A percentile compares a stretch with the other conserved stretches of the same genome.
phyloP scores from a whole-genome alignment of 2,329 filamentous ascomycete genomes.

The Aaosphaeria pasadenensis region DNA sequence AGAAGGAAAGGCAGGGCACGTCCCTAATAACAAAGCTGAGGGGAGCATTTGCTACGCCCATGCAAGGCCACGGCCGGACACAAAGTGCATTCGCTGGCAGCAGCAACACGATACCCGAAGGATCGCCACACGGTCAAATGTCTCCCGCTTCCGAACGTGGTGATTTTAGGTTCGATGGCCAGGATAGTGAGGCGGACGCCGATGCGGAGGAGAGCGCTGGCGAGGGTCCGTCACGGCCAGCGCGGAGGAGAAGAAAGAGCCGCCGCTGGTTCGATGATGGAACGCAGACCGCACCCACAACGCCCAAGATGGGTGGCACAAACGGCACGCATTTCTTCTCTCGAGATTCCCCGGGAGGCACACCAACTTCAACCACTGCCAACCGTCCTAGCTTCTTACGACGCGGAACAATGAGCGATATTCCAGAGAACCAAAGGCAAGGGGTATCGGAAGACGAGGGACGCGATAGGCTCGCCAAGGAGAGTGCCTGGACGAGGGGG shows the following conservation, averaged over 20 bases:
- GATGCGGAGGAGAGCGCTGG: conserved; percentile 86
- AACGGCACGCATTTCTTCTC: conserved; percentile 49
- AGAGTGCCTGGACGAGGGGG: conserved; percentile 46
- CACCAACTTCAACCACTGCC: conserved; percentile 20
- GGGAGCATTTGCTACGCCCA: conserved; percentile 60
- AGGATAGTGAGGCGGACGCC: conserved; percentile 67
- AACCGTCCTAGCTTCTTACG: conserved; percentile 51
- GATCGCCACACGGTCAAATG: conserved; percentile 36
- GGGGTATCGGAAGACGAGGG: conserved; percentile 53
- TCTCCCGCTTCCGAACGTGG: conserved; percentile 50
- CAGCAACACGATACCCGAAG: conserved; percentile 37
- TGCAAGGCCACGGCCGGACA: conserved; percentile 49
- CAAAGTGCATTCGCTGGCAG: conserved; percentile 46
- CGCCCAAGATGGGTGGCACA: conserved; percentile 52
- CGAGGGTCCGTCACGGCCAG: conserved; percentile 50
- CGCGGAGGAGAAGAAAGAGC: conserved; percentile 62
- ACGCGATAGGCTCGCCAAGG: conserved; percentile 44
- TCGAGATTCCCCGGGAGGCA: conserved; percentile 37
- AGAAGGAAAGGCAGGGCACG: conserved; percentile 48
- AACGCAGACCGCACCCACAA: conserved; percentile 65
- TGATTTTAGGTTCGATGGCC: conserved; percentile 51
- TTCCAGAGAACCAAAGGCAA: conserved; percentile 45
- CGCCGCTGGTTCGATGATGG: conserved; percentile 54
- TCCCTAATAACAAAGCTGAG: conserved; percentile 78
- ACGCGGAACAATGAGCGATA: conserved; percentile 48